Evolutionary conservation across 805 yeast species (phyloP), one percentile per base, ranked within the genome.

Genomic region (Wickerhamomyces canadensis): DNA sequence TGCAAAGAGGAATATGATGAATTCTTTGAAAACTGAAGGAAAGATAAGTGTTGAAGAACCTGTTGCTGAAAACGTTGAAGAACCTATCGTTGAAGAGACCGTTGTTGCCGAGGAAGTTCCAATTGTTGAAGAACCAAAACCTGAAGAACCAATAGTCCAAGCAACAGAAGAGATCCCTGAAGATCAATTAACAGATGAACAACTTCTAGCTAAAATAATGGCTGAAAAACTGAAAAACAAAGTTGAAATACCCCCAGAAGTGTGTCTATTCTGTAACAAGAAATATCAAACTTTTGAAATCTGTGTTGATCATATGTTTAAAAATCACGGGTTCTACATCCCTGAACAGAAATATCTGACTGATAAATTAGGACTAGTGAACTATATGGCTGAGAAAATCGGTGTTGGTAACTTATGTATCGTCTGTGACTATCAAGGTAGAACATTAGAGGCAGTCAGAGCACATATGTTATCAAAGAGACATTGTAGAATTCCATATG

Each of bases 351-450:
- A 72, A 37, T 93, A 74, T 55, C 68, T 93, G 32, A 70, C 65
- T 1, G 85, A 91, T 53, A 71, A 72, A 44, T 71, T 63, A 26
- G 98, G 98, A 0, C 68, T 93, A 26, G 67, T 93, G 12, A 57
- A 62, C 11, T 93, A 93, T 53, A 65, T 93, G 47, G 82, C 88
- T 15, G 98, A 93, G 58, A 93, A 93, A 61, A 77, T 93, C 41
- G 93, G 95, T 16, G 73, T 85, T 35, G 98, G 98, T 35, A 88
- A 88, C 51, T 74, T 89, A 43, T 93, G 98, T 60, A 65, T 93
- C 38, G 75, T 73, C 23, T 93, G 98, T 59, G 68, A 74, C 31
- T 91, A 76, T 57, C 95, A 89, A 65, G 97, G 97, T 19, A 74
- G 78, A 52, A 74, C 84, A 22, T 57, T 91, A 21, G 94, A 85